Evolutionary conservation across 192 early-diverging fungal genomes (phyloP).

Genomic region (Gaertneriomyces sp.): DNA sequence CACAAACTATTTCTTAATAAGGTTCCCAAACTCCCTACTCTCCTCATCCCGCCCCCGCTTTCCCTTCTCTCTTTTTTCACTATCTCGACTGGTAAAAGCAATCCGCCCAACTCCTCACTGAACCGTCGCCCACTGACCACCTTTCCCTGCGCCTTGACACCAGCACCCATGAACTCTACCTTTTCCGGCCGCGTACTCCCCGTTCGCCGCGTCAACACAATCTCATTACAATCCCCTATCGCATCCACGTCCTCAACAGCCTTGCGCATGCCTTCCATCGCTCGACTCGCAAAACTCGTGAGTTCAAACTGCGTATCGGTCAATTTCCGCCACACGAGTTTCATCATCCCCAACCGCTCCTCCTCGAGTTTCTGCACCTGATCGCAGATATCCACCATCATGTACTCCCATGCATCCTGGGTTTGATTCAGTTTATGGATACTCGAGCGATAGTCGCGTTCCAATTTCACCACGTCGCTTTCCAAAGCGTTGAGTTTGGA

Average conservation of each 20-base stretch:
- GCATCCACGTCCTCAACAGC: background rate
- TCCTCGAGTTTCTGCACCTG: slow-evolving; percentile 1
- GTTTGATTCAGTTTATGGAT: slow-evolving; percentile 1
- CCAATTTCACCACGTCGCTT: background rate
- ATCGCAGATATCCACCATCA: background rate
- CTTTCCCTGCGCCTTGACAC: too few species aligned
- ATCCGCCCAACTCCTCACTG: too few species aligned
- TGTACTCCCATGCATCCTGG: slow-evolving; percentile 2
- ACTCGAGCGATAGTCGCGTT: background rate
- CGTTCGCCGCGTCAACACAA: background rate
- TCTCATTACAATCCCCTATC: background rate
- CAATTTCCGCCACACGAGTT: background rate
- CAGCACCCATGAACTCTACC: background rate
- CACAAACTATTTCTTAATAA: too few species aligned
- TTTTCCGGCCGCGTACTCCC: background rate
- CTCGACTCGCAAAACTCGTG: background rate
- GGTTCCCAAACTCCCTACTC: too few species aligned
- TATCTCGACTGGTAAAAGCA: too few species aligned
- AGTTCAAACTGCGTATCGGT: slow-evolving; percentile 5
- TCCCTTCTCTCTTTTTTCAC: too few species aligned
- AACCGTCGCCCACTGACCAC: too few species aligned
- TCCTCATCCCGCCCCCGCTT: too few species aligned
- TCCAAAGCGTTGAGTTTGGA: background rate
- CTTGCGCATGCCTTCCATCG: background rate
- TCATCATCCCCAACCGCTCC: background rate